These are phyloP conservation scores for Ganoderma multipileum DNA, from an alignment of 1,284 basidiomycete species.

Conservation along the genomic window DNA sequence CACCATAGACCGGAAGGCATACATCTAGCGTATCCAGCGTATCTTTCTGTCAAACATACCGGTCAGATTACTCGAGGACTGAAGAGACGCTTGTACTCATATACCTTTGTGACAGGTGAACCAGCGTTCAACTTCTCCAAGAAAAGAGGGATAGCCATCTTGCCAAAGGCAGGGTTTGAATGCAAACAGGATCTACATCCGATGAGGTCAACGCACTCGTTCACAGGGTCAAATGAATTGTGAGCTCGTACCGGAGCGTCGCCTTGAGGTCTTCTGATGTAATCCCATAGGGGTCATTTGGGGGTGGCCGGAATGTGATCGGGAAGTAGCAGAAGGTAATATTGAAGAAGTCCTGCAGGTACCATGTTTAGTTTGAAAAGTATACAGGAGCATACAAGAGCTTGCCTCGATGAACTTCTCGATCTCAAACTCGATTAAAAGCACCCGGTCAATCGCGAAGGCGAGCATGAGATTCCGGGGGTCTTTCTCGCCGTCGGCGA, in stretches of 20 bases:
- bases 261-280: slow-evolving; percentile 86
- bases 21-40: slow-evolving; percentile 76
- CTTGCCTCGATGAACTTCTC: slow-evolving; percentile 77
- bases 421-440: slow-evolving; percentile 90
- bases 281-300: slow-evolving; percentile 95
- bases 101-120: slow-evolving; percentile 85
- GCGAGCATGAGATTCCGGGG: slow-evolving; percentile 93
- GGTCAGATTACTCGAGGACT: background rate
- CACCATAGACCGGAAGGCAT: slow-evolving; percentile 87
- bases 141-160: slow-evolving; percentile 87
- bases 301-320: slow-evolving; percentile 95
- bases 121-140: slow-evolving; percentile 92
- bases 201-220: slow-evolving; percentile 1
- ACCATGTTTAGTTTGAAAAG: background rate
- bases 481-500: slow-evolving; percentile 97
- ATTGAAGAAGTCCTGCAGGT: slow-evolving; percentile 86
- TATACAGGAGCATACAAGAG: slow-evolving; percentile 7
- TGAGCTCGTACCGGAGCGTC: slow-evolving; percentile 63
- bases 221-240: background rate
- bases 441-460: slow-evolving; percentile 87
- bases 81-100: no score
- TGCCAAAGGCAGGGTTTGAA: slow-evolving; percentile 85
- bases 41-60: slow-evolving; percentile 67
- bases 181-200: slow-evolving; percentile 62
- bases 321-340: slow-evolving; percentile 99